Evolutionary conservation across 441 rosid genomes (phyloP).

Genomic region (Euphorbia schlechtendalii): DNA sequence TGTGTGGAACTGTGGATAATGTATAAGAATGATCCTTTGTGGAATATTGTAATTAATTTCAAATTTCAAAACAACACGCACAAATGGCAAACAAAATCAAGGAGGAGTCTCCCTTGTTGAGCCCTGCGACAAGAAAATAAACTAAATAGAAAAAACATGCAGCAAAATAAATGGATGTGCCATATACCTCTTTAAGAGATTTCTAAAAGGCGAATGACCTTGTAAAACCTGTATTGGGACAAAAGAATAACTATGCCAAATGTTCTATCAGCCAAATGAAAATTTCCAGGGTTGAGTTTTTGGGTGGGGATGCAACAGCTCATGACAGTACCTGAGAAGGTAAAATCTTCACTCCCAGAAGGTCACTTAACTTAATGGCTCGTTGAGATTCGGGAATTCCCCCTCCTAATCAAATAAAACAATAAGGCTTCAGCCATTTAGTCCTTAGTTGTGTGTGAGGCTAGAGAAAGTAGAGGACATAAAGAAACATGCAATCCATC

Average conservation of each 20-base stretch:
- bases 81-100: neutral
- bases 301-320: neutral
- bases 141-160: neutral
- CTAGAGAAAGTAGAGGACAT: neutral
- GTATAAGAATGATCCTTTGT: neutral
- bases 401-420: slow-evolving; percentile 39
- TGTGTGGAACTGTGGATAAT: neutral
- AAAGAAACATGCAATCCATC: neutral
- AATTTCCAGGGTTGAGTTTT: neutral
- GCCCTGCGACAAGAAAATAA: neutral
- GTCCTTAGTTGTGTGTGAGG: neutral
- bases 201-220: slow-evolving; percentile 48
- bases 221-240: slow-evolving; percentile 43
- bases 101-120: neutral
- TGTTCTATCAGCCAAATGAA: slow-evolving; percentile 24
- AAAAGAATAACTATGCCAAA: slow-evolving; percentile 23
- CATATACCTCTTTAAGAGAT: slow-evolving; percentile 37
- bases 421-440: neutral
- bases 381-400: slow-evolving; percentile 46
- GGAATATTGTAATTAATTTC: neutral
- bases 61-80: neutral
- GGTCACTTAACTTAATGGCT: slow-evolving; percentile 40
- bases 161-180: slow-evolving; percentile 9
- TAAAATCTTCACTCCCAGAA: slow-evolving; percentile 40
- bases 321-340: slow-evolving; percentile 37